phyloP scores from a whole-genome alignment of 2,329 filamentous ascomycete genomes.

The Fusarium neocosmosporiellum region DNA sequence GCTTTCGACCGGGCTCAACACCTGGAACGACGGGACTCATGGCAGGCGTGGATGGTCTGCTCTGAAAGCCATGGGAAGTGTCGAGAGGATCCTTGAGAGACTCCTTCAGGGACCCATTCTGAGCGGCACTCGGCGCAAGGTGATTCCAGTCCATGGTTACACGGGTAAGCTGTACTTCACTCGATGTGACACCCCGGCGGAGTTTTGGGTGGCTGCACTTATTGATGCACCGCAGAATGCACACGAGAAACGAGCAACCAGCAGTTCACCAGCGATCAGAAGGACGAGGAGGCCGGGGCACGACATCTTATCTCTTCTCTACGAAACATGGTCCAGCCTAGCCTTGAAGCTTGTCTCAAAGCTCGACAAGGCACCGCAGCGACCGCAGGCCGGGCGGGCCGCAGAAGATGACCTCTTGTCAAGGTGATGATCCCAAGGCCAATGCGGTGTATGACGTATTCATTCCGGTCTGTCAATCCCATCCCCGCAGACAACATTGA shows the following conservation, averaged over 20 bases:
- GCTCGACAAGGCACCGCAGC: conserved; percentile 10
- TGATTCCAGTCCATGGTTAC: conserved; percentile 41
- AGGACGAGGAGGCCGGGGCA: conserved; percentile 3
- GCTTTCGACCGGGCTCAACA: conserved; percentile 30
- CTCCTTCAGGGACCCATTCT: conserved; percentile 24
- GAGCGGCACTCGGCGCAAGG: conserved; percentile 34
- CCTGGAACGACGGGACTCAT: conserved; percentile 29
- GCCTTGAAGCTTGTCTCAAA: conserved; percentile 25
- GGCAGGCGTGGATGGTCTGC: conserved; percentile 36
- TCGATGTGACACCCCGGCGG: neutral
- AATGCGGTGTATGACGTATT: conserved; percentile 23
- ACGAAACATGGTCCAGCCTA: neutral
- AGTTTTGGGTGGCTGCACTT: conserved; percentile 6
- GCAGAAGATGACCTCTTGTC: neutral
- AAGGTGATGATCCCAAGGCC: conserved; percentile 2
- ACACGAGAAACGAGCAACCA: neutral
- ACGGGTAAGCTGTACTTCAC: conserved; percentile 4
- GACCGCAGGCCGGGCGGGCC: neutral
- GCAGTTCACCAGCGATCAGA: neutral
- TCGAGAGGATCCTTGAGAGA: conserved; percentile 21
- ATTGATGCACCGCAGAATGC: neutral
- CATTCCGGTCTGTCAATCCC: conserved; percentile 20
- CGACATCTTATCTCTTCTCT: conserved; percentile 23
- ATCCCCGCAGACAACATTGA: conserved; percentile 17
- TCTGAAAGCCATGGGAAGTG: conserved; percentile 34